Base-by-base conservation (phyloP, 2,329 filamentous ascomycete genomes). In the Colletotrichum chrysophilum region DNA sequence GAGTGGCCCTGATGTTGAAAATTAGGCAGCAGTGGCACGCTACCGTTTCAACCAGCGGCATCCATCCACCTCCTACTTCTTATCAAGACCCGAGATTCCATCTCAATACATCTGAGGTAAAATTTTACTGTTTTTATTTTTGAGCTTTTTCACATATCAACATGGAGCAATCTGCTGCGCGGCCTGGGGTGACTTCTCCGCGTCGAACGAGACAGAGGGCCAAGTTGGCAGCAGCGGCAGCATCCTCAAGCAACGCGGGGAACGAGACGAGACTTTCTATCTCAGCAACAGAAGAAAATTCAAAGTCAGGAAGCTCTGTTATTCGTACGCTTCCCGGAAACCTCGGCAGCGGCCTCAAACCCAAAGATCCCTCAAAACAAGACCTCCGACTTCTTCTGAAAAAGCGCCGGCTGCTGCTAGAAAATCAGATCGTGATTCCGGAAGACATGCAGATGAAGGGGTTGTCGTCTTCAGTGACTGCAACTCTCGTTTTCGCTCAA, bases 401-500 rank as follows among this genome's bases (percentile, higher is more conserved):
- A n/a, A 79, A 77, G 26, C 73, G 66, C 43, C 38, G 30, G 3
- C 71, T 66, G 67, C 65, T 78, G 2, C 2, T 24, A 30, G 21
- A 36, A 9, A 14, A 52, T 43, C 64, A 61, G 8, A 55, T 68
- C 26, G 10, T n/a, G 12, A 24, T 76, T 12, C 75, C 77, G 5
- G 7, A 48, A 16, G 69, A 71, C 21, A 74, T 78, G 48, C 18
- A 52, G 21, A 48, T 52, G 26, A 70, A 71, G 12, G 56, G 43
- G 0, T 43, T 68, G 26, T 18, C 58, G 9, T 28, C 58, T 3
- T 66, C 56, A 14, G 30, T 77, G 28, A 66, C 70, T n/a, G 80
- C 83, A 38, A 85, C 84, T 6, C 82, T 89, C 7, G 85, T 90
- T 28, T 90, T 90, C 76, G 86, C 86, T 0, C 87, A 88, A 75